Evolutionary conservation across 768 basidiomycete genomes (phyloP).

Genomic region (Gloeopeniophorella convolvens): DNA sequence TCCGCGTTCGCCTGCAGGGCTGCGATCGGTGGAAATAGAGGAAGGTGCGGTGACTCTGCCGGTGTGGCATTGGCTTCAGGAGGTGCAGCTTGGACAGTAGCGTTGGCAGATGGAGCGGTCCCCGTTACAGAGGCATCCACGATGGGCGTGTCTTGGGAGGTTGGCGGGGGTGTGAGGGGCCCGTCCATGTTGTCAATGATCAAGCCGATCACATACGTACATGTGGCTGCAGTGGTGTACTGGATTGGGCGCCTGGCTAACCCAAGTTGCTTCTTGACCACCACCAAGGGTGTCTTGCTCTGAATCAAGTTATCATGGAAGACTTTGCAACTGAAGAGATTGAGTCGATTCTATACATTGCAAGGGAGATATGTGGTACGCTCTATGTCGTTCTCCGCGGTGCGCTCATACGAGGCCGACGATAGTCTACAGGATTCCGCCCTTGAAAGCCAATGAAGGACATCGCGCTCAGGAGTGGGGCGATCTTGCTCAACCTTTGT

Average conservation of each 20-base stretch:
- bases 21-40: conserved; percentile 7
- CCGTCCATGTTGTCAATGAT: conserved; percentile 41
- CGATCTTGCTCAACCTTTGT: conserved; percentile 72
- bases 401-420: conserved; percentile 18
- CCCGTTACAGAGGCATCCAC: conserved; percentile 13
- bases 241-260: too few relatives aligned
- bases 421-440: conserved; percentile 86
- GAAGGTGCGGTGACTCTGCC: background rate
- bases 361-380: conserved; percentile 83
- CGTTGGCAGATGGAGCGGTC: conserved; percentile 5
- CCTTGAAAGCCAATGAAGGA: conserved; percentile 79
- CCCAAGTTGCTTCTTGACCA: too few relatives aligned
- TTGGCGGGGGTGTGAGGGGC: conserved; percentile 59
- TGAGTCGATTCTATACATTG: conserved; percentile 84
- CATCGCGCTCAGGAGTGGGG: conserved; percentile 94
- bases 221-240: too few relatives aligned
- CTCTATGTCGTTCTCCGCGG: conserved; percentile 12
- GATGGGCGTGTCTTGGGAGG: conserved; percentile 26
- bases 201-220: background rate
- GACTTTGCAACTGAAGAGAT: conserved; percentile 62
- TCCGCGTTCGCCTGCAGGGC: conserved; percentile 41
- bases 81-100: conserved; percentile 6
- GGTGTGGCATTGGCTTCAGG: background rate
- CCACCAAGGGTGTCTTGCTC: too few relatives aligned
- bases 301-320: conserved; percentile 38